Percentiles rank a stretch among this genome's conserved stretches.
Conservation (phyloP, 2,329 filamentous ascomycete species). For the Clonostachys rosea region DNA sequence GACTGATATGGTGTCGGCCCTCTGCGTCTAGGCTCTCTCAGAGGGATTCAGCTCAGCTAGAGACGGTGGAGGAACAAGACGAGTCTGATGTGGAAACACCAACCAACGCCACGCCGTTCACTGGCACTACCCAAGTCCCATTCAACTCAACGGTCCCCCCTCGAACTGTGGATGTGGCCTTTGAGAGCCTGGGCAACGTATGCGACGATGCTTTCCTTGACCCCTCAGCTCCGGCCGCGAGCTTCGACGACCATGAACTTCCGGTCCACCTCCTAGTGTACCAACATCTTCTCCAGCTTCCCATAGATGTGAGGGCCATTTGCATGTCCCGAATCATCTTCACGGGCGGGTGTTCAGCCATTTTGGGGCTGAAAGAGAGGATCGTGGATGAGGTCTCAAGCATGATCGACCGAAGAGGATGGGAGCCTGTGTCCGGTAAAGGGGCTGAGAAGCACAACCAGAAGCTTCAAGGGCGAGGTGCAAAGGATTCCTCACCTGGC, state of each 20-base stretch:
- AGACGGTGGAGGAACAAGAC: conserved; percentile 54
- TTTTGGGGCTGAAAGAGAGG: conserved; percentile 75
- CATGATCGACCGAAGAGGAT: conserved; percentile 65
- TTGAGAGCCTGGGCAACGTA: conserved; percentile 66
- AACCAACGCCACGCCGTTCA: conserved; percentile 13
- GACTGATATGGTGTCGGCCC: conserved; percentile 70
- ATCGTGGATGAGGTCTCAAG: conserved; percentile 70
- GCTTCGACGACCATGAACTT: conserved; percentile 83
- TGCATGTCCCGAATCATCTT: conserved; percentile 91
- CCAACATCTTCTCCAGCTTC: conserved; percentile 67
- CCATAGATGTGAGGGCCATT: conserved; percentile 74
- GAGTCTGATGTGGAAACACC: conserved; percentile 35
- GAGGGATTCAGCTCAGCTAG: conserved; percentile 28
- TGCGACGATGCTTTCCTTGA: conserved; percentile 74
- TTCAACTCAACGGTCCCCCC: conserved; percentile 43
- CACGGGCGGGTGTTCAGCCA: conserved; percentile 72
- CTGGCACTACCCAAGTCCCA: conserved; percentile 15
- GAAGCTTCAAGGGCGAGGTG: conserved; percentile 29
- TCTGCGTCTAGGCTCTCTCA: conserved; percentile 22
- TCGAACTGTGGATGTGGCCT: conserved; percentile 59
- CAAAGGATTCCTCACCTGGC: conserved; percentile 1
- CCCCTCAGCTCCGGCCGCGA: conserved; percentile 37
- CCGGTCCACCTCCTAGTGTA: conserved; percentile 76
- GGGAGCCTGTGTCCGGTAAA: conserved; percentile 72
- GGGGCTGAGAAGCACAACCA: conserved; percentile 45